Evolutionary conservation across 805 yeast genomes (phyloP).

Genomic region (Candida manassasensis): DNA sequence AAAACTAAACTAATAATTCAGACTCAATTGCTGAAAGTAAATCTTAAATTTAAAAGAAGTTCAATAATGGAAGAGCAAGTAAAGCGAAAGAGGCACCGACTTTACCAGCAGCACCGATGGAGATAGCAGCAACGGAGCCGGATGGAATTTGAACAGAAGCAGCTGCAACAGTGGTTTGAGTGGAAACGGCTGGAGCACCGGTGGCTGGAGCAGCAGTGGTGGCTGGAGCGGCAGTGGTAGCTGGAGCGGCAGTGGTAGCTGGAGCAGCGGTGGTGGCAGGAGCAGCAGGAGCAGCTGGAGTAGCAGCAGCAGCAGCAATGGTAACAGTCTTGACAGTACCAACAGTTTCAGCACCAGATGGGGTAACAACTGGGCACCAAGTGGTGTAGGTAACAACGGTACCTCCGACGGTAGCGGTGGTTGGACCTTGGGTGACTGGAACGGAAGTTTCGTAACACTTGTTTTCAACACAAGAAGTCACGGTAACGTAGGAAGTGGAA

Average conservation of each 20-base stretch:
- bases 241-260: conserved; percentile 9
- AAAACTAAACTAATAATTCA: too few relatives aligned
- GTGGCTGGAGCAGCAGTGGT: conserved; percentile 9
- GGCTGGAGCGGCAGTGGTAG: conserved; percentile 13
- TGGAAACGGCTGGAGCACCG: conserved; percentile 10
- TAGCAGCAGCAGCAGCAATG: conserved; percentile 10
- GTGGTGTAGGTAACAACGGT: conserved; percentile 14
- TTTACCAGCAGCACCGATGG: conserved; percentile 13
- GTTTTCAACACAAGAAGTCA: conserved; percentile 26
- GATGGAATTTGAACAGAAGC: conserved; percentile 8
- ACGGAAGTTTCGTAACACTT: conserved; percentile 19
- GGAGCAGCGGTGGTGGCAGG: conserved; percentile 9
- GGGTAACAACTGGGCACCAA: conserved; percentile 27
- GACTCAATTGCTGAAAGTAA: too few relatives aligned
- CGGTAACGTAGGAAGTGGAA: conserved; percentile 12
- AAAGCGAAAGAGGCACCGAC: conserved; percentile 22
- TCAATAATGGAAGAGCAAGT: conserved; percentile 29
- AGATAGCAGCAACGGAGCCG: conserved; percentile 4
- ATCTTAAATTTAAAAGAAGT: conserved; percentile 25
- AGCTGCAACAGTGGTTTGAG: conserved; percentile 7
- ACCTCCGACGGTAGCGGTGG: conserved; percentile 15
- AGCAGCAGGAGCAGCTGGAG: conserved; percentile 9
- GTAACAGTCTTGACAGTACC: conserved; percentile 10
- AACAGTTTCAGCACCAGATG: conserved; percentile 9
- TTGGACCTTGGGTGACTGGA: conserved; percentile 12